Evolutionary conservation across 2,329 filamentous ascomycete genomes (phyloP).

Genomic region (Apiospora rasikravindrae): DNA sequence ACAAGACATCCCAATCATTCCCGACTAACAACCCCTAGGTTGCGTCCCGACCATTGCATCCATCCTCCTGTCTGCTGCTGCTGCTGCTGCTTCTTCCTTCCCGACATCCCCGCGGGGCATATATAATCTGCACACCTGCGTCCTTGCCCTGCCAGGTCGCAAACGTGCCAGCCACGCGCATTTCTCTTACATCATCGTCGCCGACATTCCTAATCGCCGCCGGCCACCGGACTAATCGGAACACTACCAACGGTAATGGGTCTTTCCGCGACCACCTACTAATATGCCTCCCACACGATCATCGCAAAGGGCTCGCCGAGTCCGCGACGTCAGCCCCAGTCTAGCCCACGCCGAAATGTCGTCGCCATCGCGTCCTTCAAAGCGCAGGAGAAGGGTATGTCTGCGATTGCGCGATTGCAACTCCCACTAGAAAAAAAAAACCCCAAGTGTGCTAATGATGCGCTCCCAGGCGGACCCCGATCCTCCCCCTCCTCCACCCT

Average conservation of each 20-base stretch:
- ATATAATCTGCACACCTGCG: neutral
- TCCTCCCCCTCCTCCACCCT: constrained; percentile 34
- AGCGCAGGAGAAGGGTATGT: constrained; percentile 67
- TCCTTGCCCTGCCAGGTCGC: neutral
- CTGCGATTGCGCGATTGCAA: neutral
- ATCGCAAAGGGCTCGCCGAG: constrained; percentile 42
- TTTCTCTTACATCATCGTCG: constrained; percentile 17
- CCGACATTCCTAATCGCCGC: neutral
- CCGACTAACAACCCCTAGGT: constrained; percentile 1
- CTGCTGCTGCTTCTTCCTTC: no score
- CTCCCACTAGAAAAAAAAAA: neutral
- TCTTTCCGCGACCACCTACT: neutral
- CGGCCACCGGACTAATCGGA: constrained; percentile 10
- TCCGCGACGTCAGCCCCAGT: constrained; percentile 37
- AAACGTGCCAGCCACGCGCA: constrained; percentile 16
- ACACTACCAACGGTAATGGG: neutral
- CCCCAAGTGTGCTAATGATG: constrained; percentile 5
- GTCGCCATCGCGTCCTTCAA: constrained; percentile 65
- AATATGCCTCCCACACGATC: constrained; percentile 47
- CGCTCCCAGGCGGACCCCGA: constrained; percentile 30
- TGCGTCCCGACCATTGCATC: neutral
- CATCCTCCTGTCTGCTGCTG: neutral
- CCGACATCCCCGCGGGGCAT: neutral
- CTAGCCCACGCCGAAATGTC: constrained; percentile 51
- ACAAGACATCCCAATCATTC: constrained; percentile 1